phyloP scores from a whole-genome alignment of 805 yeast species.

The Saccharomycopsis sp. region DNA sequence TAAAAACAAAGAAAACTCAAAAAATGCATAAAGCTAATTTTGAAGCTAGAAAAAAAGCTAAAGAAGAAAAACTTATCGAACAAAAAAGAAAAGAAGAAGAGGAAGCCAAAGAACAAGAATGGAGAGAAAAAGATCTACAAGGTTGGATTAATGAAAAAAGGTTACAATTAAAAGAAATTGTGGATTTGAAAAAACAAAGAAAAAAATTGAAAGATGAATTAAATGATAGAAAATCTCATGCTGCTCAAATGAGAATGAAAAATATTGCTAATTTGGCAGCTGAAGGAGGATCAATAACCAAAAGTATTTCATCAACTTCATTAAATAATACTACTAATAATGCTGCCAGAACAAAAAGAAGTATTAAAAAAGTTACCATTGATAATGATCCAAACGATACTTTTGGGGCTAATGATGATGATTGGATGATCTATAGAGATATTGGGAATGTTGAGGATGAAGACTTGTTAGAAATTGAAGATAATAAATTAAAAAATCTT shows the following conservation, averaged over 20 bases:
- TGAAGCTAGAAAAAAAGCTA: slow-evolving; percentile 80
- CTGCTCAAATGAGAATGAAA: slow-evolving; percentile 90
- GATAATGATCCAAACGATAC: slow-evolving; percentile 91
- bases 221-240: slow-evolving; percentile 80
- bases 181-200: slow-evolving; percentile 56
- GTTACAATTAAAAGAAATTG: slow-evolving; percentile 43
- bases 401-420: slow-evolving; percentile 92
- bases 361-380: slow-evolving; percentile 52
- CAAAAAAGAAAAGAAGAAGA: slow-evolving; percentile 48
- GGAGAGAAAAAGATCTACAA: slow-evolving; percentile 64
- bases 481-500: slow-evolving; percentile 43
- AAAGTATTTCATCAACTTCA: slow-evolving; percentile 3
- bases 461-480: slow-evolving; percentile 71
- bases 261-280: slow-evolving; percentile 78
- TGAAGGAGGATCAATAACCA: slow-evolving; percentile 27
- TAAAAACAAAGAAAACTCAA: slow-evolving; percentile 83
- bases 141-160: slow-evolving; percentile 77
- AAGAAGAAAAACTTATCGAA: slow-evolving; percentile 64
- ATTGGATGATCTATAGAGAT: slow-evolving; percentile 87
- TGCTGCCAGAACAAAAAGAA: slow-evolving; percentile 29
- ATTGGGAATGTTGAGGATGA: slow-evolving; percentile 67
- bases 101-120: slow-evolving; percentile 55
- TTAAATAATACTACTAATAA: slow-evolving; percentile 22
- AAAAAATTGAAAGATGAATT: slow-evolving; percentile 64
- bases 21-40: slow-evolving; percentile 71